A percentile compares a stretch with the other conserved stretches of the same genome.
Evolutionary conservation across 495 filamentous ascomycete species (phyloP).

Genomic region (Tuber brumale): DNA sequence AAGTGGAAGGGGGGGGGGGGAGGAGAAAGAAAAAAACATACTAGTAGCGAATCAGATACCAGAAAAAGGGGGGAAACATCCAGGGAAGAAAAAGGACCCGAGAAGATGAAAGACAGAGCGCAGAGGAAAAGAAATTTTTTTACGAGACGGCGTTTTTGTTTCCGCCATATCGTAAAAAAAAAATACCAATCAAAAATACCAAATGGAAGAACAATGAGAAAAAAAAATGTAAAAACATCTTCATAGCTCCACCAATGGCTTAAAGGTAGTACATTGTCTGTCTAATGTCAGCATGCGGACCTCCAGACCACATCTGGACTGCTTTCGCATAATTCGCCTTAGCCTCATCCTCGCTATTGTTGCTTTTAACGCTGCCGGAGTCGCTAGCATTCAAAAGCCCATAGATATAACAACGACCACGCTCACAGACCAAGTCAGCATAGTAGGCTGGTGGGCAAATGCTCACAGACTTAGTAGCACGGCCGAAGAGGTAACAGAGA

Average conservation of each 20-base stretch:
- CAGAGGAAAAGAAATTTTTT: background rate
- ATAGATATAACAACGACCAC: conserved; percentile 60
- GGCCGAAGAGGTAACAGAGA: conserved; percentile 70
- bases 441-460: conserved; percentile 79
- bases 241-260: background rate
- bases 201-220: background rate
- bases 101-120: background rate
- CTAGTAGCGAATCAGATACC: background rate
- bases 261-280: conserved; percentile 77
- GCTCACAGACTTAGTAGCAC: conserved; percentile 72
- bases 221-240: background rate
- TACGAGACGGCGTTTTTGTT: background rate
- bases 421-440: conserved; percentile 67
- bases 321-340: conserved; percentile 18
- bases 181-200: background rate
- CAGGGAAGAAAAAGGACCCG: background rate
- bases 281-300: conserved; percentile 51
- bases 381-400: conserved; percentile 51
- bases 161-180: background rate
- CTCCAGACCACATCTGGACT: conserved; percentile 30
- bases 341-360: conserved; percentile 35
- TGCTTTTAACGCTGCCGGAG: conserved; percentile 32
- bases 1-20: no score
- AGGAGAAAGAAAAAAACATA: background rate
- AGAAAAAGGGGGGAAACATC: background rate